Percentiles rank a stretch among this genome's conserved stretches.
phyloP scores from a whole-genome alignment of 345 rosid species.

The Lepidium aucheri region DNA sequence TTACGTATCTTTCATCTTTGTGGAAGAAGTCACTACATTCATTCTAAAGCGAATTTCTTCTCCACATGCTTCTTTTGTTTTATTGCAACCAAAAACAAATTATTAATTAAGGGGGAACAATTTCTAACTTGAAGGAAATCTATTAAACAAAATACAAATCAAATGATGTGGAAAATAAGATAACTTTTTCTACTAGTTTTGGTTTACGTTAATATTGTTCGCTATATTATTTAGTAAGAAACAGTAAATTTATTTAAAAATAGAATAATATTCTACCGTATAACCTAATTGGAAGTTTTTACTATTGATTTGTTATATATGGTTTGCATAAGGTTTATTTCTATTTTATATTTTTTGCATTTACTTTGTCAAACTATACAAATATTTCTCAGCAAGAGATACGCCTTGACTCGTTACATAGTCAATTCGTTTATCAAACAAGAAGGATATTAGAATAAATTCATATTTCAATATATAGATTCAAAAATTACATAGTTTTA shows the following conservation, averaged over 20 bases:
- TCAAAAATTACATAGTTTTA: neutral
- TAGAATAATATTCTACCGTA: too few species aligned
- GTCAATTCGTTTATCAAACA: neutral
- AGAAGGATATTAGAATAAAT: neutral
- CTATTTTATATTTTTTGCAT: neutral
- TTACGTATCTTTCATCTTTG: neutral
- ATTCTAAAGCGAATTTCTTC: neutral
- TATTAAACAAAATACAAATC: too few species aligned
- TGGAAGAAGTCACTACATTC: neutral
- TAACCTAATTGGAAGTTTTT: neutral
- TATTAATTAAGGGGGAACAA: neutral
- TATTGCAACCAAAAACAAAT: neutral
- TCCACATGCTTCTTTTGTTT: neutral
- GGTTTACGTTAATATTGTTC: too few species aligned
- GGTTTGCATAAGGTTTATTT: neutral
- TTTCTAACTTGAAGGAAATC: neutral
- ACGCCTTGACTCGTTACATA: neutral
- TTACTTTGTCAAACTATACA: neutral
- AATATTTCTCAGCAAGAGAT: neutral
- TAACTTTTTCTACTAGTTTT: too few species aligned
- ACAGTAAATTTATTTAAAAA: too few species aligned
- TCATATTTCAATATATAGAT: neutral
- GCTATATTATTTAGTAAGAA: too few species aligned
- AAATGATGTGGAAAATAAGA: neutral
- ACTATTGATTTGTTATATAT: neutral